Base-by-base conservation (phyloP, 2,329 filamentous ascomycete species). In the Aureobasidium namibiae region DNA sequence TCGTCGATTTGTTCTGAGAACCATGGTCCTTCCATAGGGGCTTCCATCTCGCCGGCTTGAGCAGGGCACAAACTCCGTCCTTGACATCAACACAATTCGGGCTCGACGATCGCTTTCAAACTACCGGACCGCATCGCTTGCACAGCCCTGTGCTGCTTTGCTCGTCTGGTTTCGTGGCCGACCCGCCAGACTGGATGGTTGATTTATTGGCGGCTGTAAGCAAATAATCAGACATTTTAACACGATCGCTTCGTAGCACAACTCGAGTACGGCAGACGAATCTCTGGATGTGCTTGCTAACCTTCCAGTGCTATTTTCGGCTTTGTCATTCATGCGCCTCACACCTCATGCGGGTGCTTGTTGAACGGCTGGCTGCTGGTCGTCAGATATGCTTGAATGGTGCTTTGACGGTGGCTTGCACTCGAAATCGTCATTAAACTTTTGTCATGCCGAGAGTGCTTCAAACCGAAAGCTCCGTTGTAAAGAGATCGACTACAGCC, bases 271-370 rank as follows among this genome's bases (percentile, higher is more conserved):
- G n/a, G n/a, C n/a, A n/a, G 36, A 31, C 36, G 34, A 42, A 31
- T 54, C 23, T 54, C 38, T 54, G 36, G 34, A 46, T 26, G 18
- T 36, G 44, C 26, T 31, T 42, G 38, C 26, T 26, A 29, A 41
- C 38, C 29, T 58, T 33, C 41, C 53, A 49, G 36, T 59, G 34
- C 56, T 59, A 59, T 49, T 59, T 59, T 49, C 26, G 24, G 56
- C 36, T 34, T 42, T 50, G 45, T 50, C 44, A 48, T 26, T 38
- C 13, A n/a, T 33, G 56, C 56, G 56, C 56, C 56, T 58, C 56
- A 48, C 44, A 58, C 56, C 56, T 59, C 45, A 59, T 49, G n/a
- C 29, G 18, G 18, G 13, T 44, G 38, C 52, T 33, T 45, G 52
- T 56, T 36, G 39, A 56, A 56, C 29, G 26, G 52, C 36, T 45